Evolutionary conservation across 2,329 filamentous ascomycete genomes (phyloP), one percentile per base, ranked within the genome.

Genomic region (Drechslerella dactyloides): DNA sequence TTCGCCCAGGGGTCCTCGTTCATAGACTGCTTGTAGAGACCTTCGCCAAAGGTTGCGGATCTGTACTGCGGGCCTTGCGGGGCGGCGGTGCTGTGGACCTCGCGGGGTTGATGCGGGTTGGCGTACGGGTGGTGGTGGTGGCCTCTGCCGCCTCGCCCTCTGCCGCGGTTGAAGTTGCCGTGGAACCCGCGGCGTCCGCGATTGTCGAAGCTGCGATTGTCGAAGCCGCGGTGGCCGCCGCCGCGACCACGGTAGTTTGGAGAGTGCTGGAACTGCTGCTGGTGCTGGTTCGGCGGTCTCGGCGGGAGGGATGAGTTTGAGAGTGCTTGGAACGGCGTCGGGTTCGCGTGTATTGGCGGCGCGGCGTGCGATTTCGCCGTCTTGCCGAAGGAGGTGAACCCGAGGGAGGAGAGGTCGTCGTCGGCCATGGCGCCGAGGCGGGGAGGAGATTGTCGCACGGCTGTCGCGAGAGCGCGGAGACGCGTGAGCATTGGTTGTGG

Each of bases 301-400:
- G 53, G 54, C 2, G 66, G 66, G 23, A 70, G 24, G 1, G 50
- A 66, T 21, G 42, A 17, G 27, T 8, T 33, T 8, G 27, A 3
- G 4, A 33, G 3, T 8, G 3, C 4, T 17, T 52, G 58, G 4
- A 60, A 19, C 2, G 60, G 40, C 1, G 40, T 56, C 10, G 60
- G 68, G 23, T 64, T 64, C 6, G 68, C 54, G 55, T 65, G 68
- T 11, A 72, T 57, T 33, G 65, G 65, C 44, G 51, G n/a, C 6
- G 65, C 40, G 42, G 23, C 40, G 33, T 60, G 54, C 24, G 61
- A 58, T 37, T 53, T 72, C 2, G 55, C 30, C 19, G 48, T 56
- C 46, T 72, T 72, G 2, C 68, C 68, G 56, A 72, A 72, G 60
- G 68, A 51, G 23, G 68, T 72, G 55, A 72, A 72, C 40, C 68